phyloP scores from a whole-genome alignment of 768 basidiomycete genomes.

The Mycena galericulata region DNA sequence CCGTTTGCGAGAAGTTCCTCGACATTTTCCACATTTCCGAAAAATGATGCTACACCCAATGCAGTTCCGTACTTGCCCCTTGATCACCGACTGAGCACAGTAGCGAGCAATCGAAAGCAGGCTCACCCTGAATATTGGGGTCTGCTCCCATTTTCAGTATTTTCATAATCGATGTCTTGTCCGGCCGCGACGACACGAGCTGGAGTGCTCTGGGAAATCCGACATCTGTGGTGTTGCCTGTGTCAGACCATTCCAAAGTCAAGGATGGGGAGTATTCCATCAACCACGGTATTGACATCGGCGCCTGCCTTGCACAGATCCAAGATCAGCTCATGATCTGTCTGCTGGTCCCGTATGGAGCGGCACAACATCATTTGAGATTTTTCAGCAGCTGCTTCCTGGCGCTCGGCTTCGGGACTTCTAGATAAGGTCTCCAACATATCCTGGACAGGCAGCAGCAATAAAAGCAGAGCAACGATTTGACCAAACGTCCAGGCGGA shows the following conservation, averaged over 20 bases:
- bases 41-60: background rate
- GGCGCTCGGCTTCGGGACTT: background rate
- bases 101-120: background rate
- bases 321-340: background rate
- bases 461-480: constrained; percentile 10
- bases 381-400: background rate
- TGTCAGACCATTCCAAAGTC: no score
- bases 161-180: background rate
- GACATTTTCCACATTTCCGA: background rate
- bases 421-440: background rate
- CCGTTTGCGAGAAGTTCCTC: background rate
- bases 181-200: background rate
- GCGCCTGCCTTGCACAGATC: background rate
- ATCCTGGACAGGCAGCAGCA: constrained; percentile 21
- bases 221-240: background rate
- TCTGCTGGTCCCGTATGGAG: background rate
- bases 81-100: background rate
- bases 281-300: constrained; percentile 1
- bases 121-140: background rate
- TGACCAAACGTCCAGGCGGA: constrained; percentile 24
- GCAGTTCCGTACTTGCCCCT: background rate
- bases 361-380: background rate
- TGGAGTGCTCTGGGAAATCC: background rate
- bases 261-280: background rate
- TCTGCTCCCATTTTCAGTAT: background rate